Conservation (phyloP, 768 basidiomycete genomes). For the Panellus pusillus region DNA sequence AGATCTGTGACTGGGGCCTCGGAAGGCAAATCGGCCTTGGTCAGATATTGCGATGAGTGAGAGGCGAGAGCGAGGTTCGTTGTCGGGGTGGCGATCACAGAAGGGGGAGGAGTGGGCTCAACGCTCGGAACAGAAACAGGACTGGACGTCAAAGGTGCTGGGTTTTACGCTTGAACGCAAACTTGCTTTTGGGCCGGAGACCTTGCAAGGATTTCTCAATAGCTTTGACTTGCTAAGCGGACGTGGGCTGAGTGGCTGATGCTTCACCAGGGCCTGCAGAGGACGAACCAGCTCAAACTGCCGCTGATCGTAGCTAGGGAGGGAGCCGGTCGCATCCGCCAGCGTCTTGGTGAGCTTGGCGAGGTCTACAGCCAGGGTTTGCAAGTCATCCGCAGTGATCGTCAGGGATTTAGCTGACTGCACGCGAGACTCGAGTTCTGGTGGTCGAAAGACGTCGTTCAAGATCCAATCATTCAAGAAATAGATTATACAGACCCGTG, state of each 20-base stretch:
- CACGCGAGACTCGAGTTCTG: conserved; percentile 53
- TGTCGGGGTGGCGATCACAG: conserved; percentile 16
- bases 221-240: conserved; percentile 60
- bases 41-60: conserved; percentile 48
- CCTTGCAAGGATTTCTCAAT: conserved; percentile 58
- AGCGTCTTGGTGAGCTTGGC: conserved; percentile 63
- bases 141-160: conserved; percentile 6
- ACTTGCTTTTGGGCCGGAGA: conserved; percentile 61
- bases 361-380: conserved; percentile 48
- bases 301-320: conserved; percentile 75
- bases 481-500: conserved; percentile 43
- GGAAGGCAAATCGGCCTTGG: conserved; percentile 38
- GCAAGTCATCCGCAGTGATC: conserved; percentile 34
- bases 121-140: conserved; percentile 11
- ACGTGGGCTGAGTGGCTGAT: not conserved
- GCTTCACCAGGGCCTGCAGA: not conserved
- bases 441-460: conserved; percentile 15
- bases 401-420: conserved; percentile 35
- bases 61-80: conserved; percentile 45
- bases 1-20: conserved; percentile 48
- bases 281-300: conserved; percentile 64
- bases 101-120: not conserved
- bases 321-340: conserved; percentile 58
- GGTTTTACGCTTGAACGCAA: conserved; percentile 60
- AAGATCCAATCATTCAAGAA: conserved; percentile 16